Conservation (phyloP, 2,329 filamentous ascomycete genomes). For the Drechslerella stenobrocha region DNA sequence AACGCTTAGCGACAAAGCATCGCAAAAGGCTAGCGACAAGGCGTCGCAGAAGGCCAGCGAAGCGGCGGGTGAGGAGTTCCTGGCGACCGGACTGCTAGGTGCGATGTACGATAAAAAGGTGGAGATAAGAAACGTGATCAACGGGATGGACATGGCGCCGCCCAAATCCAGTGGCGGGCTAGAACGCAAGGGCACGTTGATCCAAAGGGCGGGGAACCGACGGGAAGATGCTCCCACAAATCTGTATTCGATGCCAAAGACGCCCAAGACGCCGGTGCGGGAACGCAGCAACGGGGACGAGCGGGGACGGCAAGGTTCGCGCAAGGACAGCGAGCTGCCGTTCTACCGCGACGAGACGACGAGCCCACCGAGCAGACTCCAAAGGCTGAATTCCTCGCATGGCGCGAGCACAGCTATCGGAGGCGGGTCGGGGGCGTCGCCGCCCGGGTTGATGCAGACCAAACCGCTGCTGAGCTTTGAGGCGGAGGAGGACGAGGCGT, state of each 20-base stretch:
- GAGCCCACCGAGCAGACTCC: slow-evolving; percentile 22
- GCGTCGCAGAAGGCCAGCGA: slow-evolving; percentile 1
- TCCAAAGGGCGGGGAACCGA: slow-evolving; percentile 27
- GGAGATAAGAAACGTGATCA: slow-evolving; percentile 23
- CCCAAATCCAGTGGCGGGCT: not conserved
- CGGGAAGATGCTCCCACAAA: slow-evolving; percentile 12
- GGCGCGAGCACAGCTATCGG: not conserved
- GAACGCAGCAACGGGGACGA: slow-evolving; percentile 22
- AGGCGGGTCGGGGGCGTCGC: slow-evolving; percentile 12
- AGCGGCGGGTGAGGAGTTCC: slow-evolving; percentile 11
- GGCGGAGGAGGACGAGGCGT: slow-evolving; percentile 30
- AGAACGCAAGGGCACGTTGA: slow-evolving; percentile 20
- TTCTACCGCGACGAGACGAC: slow-evolving; percentile 38
- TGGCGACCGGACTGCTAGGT: slow-evolving; percentile 25
- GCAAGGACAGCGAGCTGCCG: slow-evolving; percentile 22
- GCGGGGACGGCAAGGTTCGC: slow-evolving; percentile 26
- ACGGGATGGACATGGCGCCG: not conserved
- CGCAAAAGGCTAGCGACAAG: slow-evolving; percentile 4
- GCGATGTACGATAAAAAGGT: slow-evolving; percentile 40
- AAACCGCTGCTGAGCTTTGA: slow-evolving; percentile 35
- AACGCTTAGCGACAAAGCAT: slow-evolving; percentile 15
- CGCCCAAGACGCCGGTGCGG: slow-evolving; percentile 31
- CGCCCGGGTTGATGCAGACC: slow-evolving; percentile 10
- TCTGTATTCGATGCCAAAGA: slow-evolving; percentile 11
- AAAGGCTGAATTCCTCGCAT: slow-evolving; percentile 18